phyloP scores from a whole-genome alignment of 1,139 yeast species.

The Zhuliangozyma blackwelliae region DNA sequence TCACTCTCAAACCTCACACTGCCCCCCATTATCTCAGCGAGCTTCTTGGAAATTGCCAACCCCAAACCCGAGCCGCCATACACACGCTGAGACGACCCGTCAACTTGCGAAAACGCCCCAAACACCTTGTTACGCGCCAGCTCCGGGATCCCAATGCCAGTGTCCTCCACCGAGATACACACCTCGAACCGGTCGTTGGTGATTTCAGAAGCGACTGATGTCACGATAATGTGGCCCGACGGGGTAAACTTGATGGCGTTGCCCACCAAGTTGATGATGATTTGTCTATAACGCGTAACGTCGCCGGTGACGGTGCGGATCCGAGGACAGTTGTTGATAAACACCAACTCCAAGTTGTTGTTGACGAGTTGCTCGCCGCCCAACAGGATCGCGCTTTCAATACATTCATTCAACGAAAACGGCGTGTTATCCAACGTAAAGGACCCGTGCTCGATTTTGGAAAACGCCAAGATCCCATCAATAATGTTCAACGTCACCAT shows the following conservation, averaged over 20 bases:
- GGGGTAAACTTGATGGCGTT: slow-evolving; percentile 56
- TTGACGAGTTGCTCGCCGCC: slow-evolving; percentile 50
- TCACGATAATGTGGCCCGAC: slow-evolving; percentile 43
- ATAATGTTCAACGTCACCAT: slow-evolving; percentile 52
- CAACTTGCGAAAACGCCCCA: slow-evolving; percentile 59
- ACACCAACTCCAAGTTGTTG: slow-evolving; percentile 46
- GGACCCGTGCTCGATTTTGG: slow-evolving; percentile 56
- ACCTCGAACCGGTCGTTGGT: slow-evolving; percentile 39
- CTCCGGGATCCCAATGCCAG: slow-evolving; percentile 61
- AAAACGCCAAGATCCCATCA: slow-evolving; percentile 55
- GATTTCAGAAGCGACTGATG: slow-evolving; percentile 26
- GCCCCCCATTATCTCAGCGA: slow-evolving; percentile 60
- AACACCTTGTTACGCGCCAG: slow-evolving; percentile 47
- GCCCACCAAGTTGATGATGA: slow-evolving; percentile 52
- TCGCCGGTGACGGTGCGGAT: slow-evolving; percentile 47
- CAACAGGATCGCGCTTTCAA: slow-evolving; percentile 49
- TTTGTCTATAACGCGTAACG: slow-evolving; percentile 49
- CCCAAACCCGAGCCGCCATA: slow-evolving; percentile 64
- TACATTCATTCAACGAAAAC: slow-evolving; percentile 48
- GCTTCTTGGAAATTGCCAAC: slow-evolving; percentile 53
- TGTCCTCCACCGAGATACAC: slow-evolving; percentile 43
- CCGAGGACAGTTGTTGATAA: slow-evolving; percentile 40
- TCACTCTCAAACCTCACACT: slow-evolving; percentile 46
- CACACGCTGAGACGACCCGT: slow-evolving; percentile 52
- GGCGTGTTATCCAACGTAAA: slow-evolving; percentile 43